Percentiles rank a stretch among this genome's conserved stretches.
Conservation (phyloP, 768 basidiomycete species). For the Hypsizygus marmoreus region DNA sequence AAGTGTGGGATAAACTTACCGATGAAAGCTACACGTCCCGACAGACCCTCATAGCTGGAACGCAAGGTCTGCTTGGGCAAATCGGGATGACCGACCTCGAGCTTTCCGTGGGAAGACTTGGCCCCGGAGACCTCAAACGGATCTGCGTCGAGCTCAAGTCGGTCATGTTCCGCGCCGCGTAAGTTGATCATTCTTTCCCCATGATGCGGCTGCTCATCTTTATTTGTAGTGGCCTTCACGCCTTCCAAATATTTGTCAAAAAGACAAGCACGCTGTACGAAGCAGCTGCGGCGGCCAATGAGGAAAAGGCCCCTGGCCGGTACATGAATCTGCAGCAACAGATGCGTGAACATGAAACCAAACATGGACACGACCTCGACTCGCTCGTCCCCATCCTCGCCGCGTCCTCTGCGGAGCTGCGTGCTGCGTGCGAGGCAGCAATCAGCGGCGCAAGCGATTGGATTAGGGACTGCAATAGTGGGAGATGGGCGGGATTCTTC, state of each 20-base stretch:
- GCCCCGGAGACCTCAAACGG: constrained; percentile 41
- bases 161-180: constrained; percentile 40
- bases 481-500: constrained; percentile 37
- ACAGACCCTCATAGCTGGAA: constrained; percentile 28
- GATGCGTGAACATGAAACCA: constrained; percentile 33
- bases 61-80: constrained; percentile 34
- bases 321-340: constrained; percentile 29
- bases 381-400: constrained; percentile 43
- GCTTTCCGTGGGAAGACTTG: constrained; percentile 42
- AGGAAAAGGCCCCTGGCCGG: constrained; percentile 20
- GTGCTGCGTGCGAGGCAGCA: constrained; percentile 30
- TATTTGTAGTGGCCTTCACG: constrained; percentile 32
- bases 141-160: constrained; percentile 40
- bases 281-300: constrained; percentile 12
- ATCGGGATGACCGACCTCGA: constrained; percentile 43
- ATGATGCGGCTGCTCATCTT: neutral
- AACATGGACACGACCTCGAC: constrained; percentile 45
- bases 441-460: constrained; percentile 28
- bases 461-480: constrained; percentile 37
- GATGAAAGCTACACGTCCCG: constrained; percentile 27
- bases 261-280: constrained; percentile 28
- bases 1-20: constrained; percentile 30
- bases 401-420: constrained; percentile 34
- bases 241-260: constrained; percentile 41
- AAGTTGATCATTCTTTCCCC: constrained; percentile 11